phyloP scores from a whole-genome alignment of 2,329 filamentous ascomycete genomes.

The Aspergillus thermomutatus region DNA sequence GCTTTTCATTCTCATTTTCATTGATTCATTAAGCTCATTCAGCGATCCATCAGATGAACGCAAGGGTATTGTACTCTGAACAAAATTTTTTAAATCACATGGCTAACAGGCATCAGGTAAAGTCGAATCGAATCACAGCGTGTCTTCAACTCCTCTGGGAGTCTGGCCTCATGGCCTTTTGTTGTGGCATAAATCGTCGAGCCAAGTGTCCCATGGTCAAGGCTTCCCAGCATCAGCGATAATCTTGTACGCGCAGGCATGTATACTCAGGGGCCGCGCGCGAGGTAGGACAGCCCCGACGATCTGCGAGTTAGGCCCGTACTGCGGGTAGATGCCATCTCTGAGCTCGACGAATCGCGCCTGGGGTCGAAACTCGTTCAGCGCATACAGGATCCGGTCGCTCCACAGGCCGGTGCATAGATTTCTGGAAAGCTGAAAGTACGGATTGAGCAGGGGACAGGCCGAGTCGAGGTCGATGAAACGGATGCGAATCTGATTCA shows the following conservation, averaged over 20 bases:
- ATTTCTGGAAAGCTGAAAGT: slow-evolving; percentile 62
- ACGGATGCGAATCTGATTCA: slow-evolving; percentile 66
- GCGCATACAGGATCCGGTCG: slow-evolving; percentile 60
- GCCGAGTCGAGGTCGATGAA: slow-evolving; percentile 74
- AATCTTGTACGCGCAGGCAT: slow-evolving; percentile 38
- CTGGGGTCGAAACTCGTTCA: slow-evolving; percentile 57
- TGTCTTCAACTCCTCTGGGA: background rate
- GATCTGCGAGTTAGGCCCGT: slow-evolving; percentile 29
- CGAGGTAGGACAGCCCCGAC: slow-evolving; percentile 37
- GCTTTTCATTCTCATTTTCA: background rate
- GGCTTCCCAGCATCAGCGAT: slow-evolving; percentile 38
- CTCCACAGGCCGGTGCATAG: slow-evolving; percentile 71
- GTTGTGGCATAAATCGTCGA: background rate
- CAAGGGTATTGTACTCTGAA: background rate
- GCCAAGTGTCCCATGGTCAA: slow-evolving; percentile 3
- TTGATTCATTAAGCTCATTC: background rate
- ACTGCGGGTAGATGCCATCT: slow-evolving; percentile 56
- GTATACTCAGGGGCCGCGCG: slow-evolving; percentile 38
- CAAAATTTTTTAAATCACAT: background rate
- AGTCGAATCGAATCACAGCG: background rate
- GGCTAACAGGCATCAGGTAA: background rate
- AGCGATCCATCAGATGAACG: background rate
- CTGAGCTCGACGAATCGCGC: slow-evolving; percentile 60
- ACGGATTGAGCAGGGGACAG: slow-evolving; percentile 68
- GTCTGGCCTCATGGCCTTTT: no score